These are phyloP conservation scores for Veloboletus limbatus DNA, from an alignment of 1,284 basidiomycete species.

Conservation along the genomic window DNA sequence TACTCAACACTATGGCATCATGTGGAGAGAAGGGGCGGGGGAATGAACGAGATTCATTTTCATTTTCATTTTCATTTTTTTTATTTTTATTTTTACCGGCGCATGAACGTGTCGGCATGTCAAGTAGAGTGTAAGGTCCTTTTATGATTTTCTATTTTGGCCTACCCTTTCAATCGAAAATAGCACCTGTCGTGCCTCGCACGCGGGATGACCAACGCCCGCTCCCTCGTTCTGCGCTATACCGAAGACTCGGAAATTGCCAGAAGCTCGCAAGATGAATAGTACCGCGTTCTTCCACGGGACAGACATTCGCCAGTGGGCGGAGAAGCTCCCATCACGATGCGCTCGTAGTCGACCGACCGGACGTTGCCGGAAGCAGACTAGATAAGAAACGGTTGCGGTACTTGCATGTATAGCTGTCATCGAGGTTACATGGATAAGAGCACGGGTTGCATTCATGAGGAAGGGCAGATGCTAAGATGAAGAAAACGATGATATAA, in stretches of 20 bases:
- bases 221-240: constrained; percentile 2
- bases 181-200: not conserved
- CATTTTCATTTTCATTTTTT: too few relatives aligned
- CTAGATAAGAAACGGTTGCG: constrained; percentile 9
- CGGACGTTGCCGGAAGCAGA: not conserved
- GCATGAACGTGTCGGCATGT: too few relatives aligned
- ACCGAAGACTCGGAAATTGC: constrained; percentile 22
- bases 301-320: not conserved
- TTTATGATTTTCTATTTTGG: too few relatives aligned
- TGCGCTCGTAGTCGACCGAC: not conserved
- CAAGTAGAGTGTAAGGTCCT: too few relatives aligned
- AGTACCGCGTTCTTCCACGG: constrained; percentile 1
- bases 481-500: constrained; percentile 7
- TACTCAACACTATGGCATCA: too few relatives aligned
- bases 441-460: constrained; percentile 30
- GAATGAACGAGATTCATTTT: too few relatives aligned
- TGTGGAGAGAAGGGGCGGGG: too few relatives aligned
- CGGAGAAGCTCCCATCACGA: constrained; percentile 2
- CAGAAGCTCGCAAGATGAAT: constrained; percentile 5
- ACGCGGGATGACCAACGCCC: not conserved
- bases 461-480: constrained; percentile 10
- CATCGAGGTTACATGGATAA: constrained; percentile 22
- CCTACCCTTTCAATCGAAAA: not conserved
- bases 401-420: too few relatives aligned
- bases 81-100: too few relatives aligned